Percentiles rank a stretch among this genome's conserved stretches.
Conservation (phyloP, 106 monocot species). For the Acorus calamus region DNA sequence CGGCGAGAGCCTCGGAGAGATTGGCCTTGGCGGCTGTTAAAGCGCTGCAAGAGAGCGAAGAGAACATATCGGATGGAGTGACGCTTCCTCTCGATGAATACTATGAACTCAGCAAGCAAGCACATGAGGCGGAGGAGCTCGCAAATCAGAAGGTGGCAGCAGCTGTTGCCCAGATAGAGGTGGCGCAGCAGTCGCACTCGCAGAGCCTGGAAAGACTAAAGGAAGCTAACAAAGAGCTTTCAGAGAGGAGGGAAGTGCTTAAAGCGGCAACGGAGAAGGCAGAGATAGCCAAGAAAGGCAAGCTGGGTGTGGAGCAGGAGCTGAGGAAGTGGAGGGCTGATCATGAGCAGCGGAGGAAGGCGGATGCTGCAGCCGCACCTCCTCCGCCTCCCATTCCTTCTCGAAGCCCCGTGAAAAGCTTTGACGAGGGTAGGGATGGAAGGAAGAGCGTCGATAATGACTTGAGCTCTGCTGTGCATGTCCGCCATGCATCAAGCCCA, state of each 20-base stretch:
- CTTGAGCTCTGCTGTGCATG: neutral
- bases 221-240: constrained; percentile 20
- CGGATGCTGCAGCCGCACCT: constrained; percentile 7
- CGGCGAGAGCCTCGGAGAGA: constrained; percentile 36
- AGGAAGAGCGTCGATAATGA: neutral
- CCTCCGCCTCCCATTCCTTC: constrained; percentile 9
- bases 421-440: constrained; percentile 3
- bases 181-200: constrained; percentile 39
- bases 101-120: constrained; percentile 46
- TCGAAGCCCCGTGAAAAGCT: constrained; percentile 11
- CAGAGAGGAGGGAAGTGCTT: constrained; percentile 31
- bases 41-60: constrained; percentile 45
- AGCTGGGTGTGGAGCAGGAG: constrained; percentile 49
- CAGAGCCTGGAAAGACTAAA: constrained; percentile 18
- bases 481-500: constrained; percentile 1
- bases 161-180: constrained; percentile 43
- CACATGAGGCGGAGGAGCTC: constrained; percentile 41
- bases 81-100: constrained; percentile 58
- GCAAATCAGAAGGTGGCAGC: constrained; percentile 34
- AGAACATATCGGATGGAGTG: constrained; percentile 13
- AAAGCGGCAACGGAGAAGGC: constrained; percentile 31
- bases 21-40: constrained; percentile 41
- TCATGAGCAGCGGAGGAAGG: constrained; percentile 28
- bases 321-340: constrained; percentile 52
- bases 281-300: constrained; percentile 36